Evolutionary conservation across 257 asterid genomes (phyloP), one percentile per base, ranked within the genome.

Genomic region (Solanum dulcamara): DNA sequence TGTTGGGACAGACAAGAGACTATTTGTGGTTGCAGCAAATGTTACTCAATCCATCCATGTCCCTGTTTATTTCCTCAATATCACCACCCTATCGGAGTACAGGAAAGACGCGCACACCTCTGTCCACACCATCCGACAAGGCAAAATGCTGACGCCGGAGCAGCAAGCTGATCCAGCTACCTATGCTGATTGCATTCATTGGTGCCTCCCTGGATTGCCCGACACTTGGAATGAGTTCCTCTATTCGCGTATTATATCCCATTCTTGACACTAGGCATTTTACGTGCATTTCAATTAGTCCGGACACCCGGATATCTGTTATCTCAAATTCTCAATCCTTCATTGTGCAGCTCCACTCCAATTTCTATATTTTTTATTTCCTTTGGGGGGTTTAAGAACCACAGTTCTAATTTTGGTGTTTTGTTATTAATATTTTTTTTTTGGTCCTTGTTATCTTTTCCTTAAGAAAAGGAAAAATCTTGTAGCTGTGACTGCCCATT

Each of bases 151-250:
- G 11, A 91, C 91, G 3, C 85, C 91, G 2, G 94, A 93, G 74
- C 96, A 94, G 37, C 90, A 93, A 84, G 92, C 94, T 5, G 94
- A 94, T 80, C 97, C 94, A 1, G 85, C 89, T 44, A 91, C 90
- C 3, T 94, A 66, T 18, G 95, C 98, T 3, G 97, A 94, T 46
- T 94, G 97, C 84, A 94, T 94, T 30, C 98, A 94, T 26, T 94
- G 98, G 98, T 94, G 98, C 85, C 93, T 94, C 18, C 98, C 97
- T 0, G 97, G 98, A 2, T 75, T 94, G 88, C 98, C 97, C 8
- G 98, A 93, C 44, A 91, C 91, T 1, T 94, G 98, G 98, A 94
- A 94, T 22, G 94, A 94, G 89, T 93, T 94, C 59, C 68, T 91
- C 53, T 91, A 89, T 46, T 80, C 91, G 1, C 66, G 84, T 26